These are phyloP conservation scores for Acer negundo DNA, from an alignment of 345 rosid species.

Conservation along the genomic window DNA sequence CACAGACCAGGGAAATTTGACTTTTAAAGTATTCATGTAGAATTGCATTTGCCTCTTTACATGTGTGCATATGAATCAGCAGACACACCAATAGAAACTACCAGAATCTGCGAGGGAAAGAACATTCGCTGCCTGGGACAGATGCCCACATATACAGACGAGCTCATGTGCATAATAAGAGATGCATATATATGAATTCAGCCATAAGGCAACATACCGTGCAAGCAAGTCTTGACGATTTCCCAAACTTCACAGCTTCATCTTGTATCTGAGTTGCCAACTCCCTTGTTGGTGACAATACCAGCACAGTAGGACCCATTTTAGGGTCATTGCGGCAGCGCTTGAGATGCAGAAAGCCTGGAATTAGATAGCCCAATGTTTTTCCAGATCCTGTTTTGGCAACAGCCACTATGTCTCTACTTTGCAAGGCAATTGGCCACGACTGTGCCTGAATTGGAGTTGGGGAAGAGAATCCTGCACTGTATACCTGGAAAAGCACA, in stretches of 20 bases:
- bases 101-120: background rate
- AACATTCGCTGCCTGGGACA: background rate
- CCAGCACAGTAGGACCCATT: constrained; percentile 90
- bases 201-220: constrained; percentile 52
- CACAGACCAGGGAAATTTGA: background rate
- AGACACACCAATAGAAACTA: too few relatives aligned
- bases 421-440: constrained; percentile 93
- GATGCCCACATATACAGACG: background rate
- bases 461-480: constrained; percentile 92
- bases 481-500: constrained; percentile 81
- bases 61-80: background rate
- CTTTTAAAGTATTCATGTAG: background rate
- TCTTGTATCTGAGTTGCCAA: constrained; percentile 95
- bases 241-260: constrained; percentile 93
- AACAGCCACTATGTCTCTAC: constrained; percentile 92
- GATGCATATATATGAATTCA: background rate
- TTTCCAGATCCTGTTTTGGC: constrained; percentile 99
- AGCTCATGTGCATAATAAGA: background rate
- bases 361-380: constrained; percentile 91
- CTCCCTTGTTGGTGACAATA: constrained; percentile 96
- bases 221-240: constrained; percentile 84
- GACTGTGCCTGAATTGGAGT: constrained; percentile 99
- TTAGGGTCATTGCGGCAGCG: constrained; percentile 61
- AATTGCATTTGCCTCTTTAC: background rate
- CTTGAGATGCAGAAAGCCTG: constrained; percentile 85